Evolutionary conservation across 2,329 filamentous ascomycete species (phyloP), one percentile per base, ranked within the genome.

Genomic region (Ophiobolus disseminans): DNA sequence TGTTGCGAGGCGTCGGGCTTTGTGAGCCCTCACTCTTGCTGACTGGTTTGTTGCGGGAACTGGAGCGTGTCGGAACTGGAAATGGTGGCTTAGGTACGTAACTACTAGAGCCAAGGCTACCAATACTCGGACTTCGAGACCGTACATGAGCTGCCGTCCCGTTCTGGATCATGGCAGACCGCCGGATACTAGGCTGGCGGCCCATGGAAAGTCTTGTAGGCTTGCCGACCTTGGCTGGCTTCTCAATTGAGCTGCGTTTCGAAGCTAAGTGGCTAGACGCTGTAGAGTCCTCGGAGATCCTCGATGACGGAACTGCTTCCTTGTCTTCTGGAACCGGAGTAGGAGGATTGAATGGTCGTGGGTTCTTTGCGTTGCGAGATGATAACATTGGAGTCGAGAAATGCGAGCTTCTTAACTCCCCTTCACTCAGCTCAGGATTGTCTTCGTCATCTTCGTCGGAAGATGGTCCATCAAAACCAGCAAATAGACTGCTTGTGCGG

Each of bases 21-120:
- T 85, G 82, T 31, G 86, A 86, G 3, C 89, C 89, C 54, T 96
- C 91, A 68, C 89, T 91, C 40, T 82, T 78, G 58, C 82, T 87
- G 50, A 86, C 74, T 0, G 85, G 83, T 17, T 87, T 82, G 63
- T 88, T 86, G 50, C 91, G 85, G 5, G 92, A 99, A 73, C 93
- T 97, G 22, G 90, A 89, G 47, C 94, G 82, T 3, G 87, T 87
- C 0, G 94, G 94, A 5, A 99, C 96, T 0, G 94, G 92, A 77
- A 96, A 97, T 0, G 94, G 94, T 21, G 94, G 92, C 42, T 75
- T 70, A 13, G 72, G 64, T 19, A 65, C 56, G 50, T 72, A 72
- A 42, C 72, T 74, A 26, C 71, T 73, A 9, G 70, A 70, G 10
- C 58, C 78, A 76, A 45, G 77, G 51, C 85, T 90, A 40, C 78